Evolutionary conservation across 1,284 basidiomycete genomes (phyloP).

Genomic region (Fomitiporia mediterranea): DNA sequence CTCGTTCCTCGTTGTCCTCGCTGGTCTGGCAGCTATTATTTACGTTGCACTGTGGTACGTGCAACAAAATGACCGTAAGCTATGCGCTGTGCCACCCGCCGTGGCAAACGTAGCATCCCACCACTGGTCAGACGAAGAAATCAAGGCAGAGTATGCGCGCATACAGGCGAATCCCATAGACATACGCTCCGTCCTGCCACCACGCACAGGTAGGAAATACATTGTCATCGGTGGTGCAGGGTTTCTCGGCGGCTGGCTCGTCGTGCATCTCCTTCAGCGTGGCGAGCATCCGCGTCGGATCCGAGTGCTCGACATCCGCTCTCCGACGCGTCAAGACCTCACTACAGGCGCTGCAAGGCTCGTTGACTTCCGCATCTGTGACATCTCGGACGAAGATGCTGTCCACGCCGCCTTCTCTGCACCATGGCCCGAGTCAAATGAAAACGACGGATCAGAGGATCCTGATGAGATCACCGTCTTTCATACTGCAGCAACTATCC

Average conservation of each 20-base stretch:
- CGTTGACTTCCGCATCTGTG: constrained; percentile 52
- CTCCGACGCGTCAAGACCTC: constrained; percentile 51
- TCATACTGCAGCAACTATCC: constrained; percentile 70
- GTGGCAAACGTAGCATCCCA: constrained; percentile 42
- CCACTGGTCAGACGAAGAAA: constrained; percentile 37
- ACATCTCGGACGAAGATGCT: constrained; percentile 49
- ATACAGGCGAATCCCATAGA: constrained; percentile 24
- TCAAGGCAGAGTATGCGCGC: background rate
- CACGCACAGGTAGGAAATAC: constrained; percentile 51
- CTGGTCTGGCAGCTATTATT: background rate
- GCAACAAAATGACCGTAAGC: constrained; percentile 44
- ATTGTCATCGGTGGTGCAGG: constrained; percentile 52
- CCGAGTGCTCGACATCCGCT: constrained; percentile 60
- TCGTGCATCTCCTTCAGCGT: constrained; percentile 56
- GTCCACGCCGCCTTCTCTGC: constrained; percentile 58
- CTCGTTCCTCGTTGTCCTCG: background rate
- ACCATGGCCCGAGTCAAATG: constrained; percentile 44
- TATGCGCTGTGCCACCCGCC: constrained; percentile 41
- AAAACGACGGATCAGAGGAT: constrained; percentile 22
- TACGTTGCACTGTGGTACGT: constrained; percentile 39
- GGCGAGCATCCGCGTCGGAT: constrained; percentile 64
- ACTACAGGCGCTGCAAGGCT: constrained; percentile 42
- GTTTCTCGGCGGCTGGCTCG: constrained; percentile 73
- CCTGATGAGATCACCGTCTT: constrained; percentile 53
- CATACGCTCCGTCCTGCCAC: constrained; percentile 36